Conservation (phyloP, 805 yeast species). For the Metschnikowia henanensis region DNA sequence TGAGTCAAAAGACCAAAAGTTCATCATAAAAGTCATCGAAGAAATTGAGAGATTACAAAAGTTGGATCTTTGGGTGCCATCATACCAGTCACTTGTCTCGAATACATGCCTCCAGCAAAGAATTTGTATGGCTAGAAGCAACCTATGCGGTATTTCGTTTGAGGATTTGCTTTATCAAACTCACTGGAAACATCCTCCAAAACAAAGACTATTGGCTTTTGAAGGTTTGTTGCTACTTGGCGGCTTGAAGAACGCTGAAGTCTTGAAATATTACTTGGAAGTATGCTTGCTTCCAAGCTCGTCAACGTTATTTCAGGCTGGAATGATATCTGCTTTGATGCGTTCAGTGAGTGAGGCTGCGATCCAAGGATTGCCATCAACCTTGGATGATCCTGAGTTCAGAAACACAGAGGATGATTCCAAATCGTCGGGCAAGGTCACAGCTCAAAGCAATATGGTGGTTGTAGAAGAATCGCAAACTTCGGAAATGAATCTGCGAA, state of each 20-base stretch:
- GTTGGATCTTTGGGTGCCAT: conserved; percentile 85
- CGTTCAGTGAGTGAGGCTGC: conserved; percentile 67
- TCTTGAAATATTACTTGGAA: conserved; percentile 63
- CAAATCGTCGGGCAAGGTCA: conserved; percentile 14
- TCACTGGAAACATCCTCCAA: conserved; percentile 42
- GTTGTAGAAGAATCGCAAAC: conserved; percentile 55
- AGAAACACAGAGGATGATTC: conserved; percentile 31
- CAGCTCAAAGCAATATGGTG: conserved; percentile 38
- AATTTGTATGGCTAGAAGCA: conserved; percentile 55
- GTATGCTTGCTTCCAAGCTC: conserved; percentile 50
- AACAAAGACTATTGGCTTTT: conserved; percentile 67
- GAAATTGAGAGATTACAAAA: conserved; percentile 77
- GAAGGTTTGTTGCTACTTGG: conserved; percentile 71
- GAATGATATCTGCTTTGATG: conserved; percentile 48
- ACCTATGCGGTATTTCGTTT: conserved; percentile 50
- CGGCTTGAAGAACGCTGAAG: conserved; percentile 64
- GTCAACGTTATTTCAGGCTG: conserved; percentile 50
- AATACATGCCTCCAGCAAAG: conserved; percentile 58
- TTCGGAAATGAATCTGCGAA: conserved; percentile 48
- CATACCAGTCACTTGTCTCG: conserved; percentile 59
- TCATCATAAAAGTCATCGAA: conserved; percentile 37
- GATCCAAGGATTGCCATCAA: conserved; percentile 55
- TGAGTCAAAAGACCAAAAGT: conserved; percentile 17
- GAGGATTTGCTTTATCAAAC: conserved; percentile 59
- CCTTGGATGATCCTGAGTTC: conserved; percentile 67